Percentiles rank a stretch among this genome's conserved stretches.
Conservation (phyloP, 2,329 filamentous ascomycete species). For the Aspergillus persii region DNA sequence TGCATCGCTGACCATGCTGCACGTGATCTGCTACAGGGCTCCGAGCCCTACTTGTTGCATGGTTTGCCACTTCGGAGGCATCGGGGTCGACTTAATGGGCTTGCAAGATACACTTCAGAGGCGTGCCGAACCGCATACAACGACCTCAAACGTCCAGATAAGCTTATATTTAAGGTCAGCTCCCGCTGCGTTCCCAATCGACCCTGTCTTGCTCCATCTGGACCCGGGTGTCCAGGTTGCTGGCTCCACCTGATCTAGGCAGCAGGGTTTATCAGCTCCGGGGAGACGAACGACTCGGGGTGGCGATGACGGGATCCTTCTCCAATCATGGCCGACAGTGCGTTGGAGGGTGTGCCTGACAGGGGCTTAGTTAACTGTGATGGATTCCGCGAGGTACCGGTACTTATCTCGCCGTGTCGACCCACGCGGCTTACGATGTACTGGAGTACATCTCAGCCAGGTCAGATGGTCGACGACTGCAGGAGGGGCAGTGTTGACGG, state of each 20-base stretch:
- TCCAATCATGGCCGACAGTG: conserved; percentile 5
- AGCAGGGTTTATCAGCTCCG: conserved; percentile 6
- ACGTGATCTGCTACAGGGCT: conserved; percentile 4
- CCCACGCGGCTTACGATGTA: neutral
- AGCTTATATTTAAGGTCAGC: conserved; percentile 19
- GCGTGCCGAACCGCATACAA: neutral
- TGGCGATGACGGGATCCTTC: conserved; percentile 4
- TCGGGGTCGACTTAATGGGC: neutral
- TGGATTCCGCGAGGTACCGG: conserved; percentile 4
- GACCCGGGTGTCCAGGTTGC: neutral
- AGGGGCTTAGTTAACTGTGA: conserved; percentile 5
- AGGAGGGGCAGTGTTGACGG: neutral
- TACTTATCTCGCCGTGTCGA: conserved; percentile 5
- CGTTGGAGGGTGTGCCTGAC: neutral
- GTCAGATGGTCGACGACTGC: neutral
- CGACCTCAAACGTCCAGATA: conserved; percentile 11
- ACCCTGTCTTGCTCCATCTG: conserved; percentile 6
- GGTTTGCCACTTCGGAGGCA: neutral
- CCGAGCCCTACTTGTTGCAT: neutral
- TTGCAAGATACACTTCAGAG: neutral
- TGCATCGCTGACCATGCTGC: neutral
- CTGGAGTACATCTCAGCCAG: neutral
- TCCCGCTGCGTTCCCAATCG: neutral
- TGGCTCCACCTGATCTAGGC: conserved; percentile 18
- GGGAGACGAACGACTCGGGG: neutral